Evolutionary conservation across 2,329 filamentous ascomycete species (phyloP).

Genomic region (Setomelanomma holmii): DNA sequence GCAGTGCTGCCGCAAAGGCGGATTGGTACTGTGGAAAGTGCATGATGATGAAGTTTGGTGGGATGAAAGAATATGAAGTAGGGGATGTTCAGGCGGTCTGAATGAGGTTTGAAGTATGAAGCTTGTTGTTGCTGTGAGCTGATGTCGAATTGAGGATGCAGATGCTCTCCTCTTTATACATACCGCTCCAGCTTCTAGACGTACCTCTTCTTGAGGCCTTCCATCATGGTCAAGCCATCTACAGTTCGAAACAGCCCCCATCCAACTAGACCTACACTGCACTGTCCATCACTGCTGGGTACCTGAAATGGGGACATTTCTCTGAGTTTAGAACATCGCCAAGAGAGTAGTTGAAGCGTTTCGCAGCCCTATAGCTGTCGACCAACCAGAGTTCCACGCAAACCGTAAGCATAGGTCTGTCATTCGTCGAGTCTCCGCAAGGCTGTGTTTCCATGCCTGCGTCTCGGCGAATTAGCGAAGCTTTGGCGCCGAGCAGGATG

Average conservation of each 20-base stretch:
- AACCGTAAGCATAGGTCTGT: neutral
- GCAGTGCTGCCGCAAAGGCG: neutral
- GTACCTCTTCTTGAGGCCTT: neutral
- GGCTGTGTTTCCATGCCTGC: neutral
- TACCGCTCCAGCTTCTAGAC: neutral
- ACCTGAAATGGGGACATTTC: neutral
- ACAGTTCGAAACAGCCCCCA: neutral
- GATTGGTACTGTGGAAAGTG: neutral
- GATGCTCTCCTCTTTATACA: constrained; percentile 1
- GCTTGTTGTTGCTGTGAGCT: neutral
- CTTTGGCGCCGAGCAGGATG: neutral
- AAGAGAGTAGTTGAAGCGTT: no score
- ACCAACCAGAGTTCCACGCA: no score
- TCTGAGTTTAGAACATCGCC: neutral
- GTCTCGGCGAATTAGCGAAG: neutral
- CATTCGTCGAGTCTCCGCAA: neutral
- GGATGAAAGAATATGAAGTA: neutral
- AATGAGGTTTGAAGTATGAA: neutral
- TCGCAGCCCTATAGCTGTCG: no score
- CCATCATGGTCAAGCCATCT: neutral
- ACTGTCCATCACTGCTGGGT: neutral
- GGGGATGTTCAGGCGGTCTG: neutral
- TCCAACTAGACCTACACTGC: no score
- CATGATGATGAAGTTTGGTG: neutral
- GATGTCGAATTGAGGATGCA: neutral